Evolutionary conservation across 1,284 basidiomycete genomes (phyloP).

Genomic region (Abortiporus biennis): DNA sequence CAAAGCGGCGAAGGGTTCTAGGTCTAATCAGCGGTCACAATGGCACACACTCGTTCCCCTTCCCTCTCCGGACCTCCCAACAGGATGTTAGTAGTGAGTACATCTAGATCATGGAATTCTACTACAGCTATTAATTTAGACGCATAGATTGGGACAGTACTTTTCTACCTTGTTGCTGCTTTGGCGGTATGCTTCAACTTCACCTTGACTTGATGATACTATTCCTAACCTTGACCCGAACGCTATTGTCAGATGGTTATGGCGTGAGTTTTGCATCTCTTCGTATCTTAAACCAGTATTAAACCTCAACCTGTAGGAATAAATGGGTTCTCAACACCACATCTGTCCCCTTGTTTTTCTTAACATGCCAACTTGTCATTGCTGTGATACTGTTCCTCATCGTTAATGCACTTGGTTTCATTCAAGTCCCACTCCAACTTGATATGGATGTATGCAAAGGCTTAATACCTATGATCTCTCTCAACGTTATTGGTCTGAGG

Average conservation of each 20-base stretch:
- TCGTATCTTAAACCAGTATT: neutral
- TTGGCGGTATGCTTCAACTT: conserved; percentile 55
- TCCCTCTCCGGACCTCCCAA: too few relatives aligned
- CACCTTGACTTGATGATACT: too few relatives aligned
- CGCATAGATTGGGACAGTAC: conserved; percentile 56
- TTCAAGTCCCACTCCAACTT: conserved; percentile 56
- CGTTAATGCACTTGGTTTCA: conserved; percentile 53
- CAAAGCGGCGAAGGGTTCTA: too few relatives aligned
- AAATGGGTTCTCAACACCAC: conserved; percentile 77
- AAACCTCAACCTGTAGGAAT: conserved; percentile 54
- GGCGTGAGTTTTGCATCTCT: conserved; percentile 51
- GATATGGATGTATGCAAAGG: conserved; percentile 62
- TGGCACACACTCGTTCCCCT: too few relatives aligned
- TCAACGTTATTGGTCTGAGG: conserved; percentile 81
- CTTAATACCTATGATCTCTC: conserved; percentile 62
- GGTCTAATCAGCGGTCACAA: too few relatives aligned
- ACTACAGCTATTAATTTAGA: too few relatives aligned
- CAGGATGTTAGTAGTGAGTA: too few relatives aligned
- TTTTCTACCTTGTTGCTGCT: conserved; percentile 79
- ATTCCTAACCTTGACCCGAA: too few relatives aligned
- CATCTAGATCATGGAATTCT: too few relatives aligned
- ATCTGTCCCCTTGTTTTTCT: conserved; percentile 74
- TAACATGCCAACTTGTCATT: conserved; percentile 75
- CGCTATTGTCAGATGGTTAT: conserved; percentile 62
- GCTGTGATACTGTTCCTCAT: conserved; percentile 70